Percentiles rank a stretch among this genome's conserved stretches.
phyloP scores from a whole-genome alignment of 73 alveolate genomes.

The Tetrahymena malaccensis region DNA sequence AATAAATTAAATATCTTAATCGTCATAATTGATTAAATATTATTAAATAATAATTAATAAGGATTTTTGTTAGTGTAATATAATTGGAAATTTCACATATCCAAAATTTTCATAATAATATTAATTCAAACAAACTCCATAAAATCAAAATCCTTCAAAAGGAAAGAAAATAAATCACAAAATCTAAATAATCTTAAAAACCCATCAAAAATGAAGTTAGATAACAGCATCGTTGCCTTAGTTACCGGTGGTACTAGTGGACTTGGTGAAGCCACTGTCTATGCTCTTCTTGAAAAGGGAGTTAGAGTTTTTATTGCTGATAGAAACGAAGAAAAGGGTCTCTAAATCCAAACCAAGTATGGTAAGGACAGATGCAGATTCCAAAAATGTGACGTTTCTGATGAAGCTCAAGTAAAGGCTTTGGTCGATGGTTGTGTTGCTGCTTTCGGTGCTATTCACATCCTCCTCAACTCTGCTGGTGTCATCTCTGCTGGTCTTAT shows the following conservation, averaged over 20 bases:
- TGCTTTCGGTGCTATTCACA: conserved; percentile 60
- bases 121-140: neutral
- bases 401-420: conserved; percentile 46
- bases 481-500: conserved; percentile 53
- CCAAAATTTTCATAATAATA: neutral
- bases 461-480: conserved; percentile 81
- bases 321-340: conserved; percentile 57
- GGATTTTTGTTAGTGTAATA: neutral
- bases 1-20: neutral
- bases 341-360: neutral
- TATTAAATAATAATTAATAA: neutral
- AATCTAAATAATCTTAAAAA: neutral
- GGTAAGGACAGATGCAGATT: conserved; percentile 42
- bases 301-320: conserved; percentile 66
- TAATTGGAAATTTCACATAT: neutral
- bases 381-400: conserved; percentile 63
- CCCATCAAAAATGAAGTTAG: conserved; percentile 20
- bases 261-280: conserved; percentile 62
- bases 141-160: neutral
- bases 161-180: neutral
- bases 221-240: conserved; percentile 42
- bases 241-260: conserved; percentile 86
- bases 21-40: neutral
- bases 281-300: conserved; percentile 52
- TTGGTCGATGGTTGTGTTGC: conserved; percentile 55